Evolutionary conservation across 768 basidiomycete species (phyloP), one percentile per base, ranked within the genome.

Genomic region (Cystofilobasidium bisporidii): DNA sequence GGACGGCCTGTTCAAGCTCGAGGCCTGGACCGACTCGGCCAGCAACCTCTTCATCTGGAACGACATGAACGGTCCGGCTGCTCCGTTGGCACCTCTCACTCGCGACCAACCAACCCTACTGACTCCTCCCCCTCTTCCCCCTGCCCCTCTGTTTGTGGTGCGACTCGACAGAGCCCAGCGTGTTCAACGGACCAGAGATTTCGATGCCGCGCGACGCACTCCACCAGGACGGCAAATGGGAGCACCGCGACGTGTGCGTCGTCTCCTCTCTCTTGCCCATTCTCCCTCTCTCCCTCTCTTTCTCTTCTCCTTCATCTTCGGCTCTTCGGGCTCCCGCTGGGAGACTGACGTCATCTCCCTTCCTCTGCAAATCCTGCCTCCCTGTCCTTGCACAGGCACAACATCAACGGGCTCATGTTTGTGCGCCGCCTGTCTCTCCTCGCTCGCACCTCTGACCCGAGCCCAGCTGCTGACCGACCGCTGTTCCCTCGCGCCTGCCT

Each of bases 151-250:
- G 17, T 24, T 47, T 9, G 40, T 41, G n/a, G n/a, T n/a, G n/a
- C n/a, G n/a, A 41, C 40, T 9, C 40, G 10, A 41, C 33, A n/a
- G 64, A 89, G 90, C 96, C 96, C 1, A 87, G 93, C 15, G 86
- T 99, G n/a, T 99, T 99, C 81, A 94, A 97, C 72, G 96, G 94
- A 0, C 96, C 96, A 8, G 96, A 99, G 76, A 97, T 99, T 73
- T 85, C 85, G 40, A 84, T 87, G 82, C 84, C 83, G 3, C 83
- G 83, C 71, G 87, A 88, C 68, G 83, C 82, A 57, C 81, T 96
- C 50, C 93, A 98, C 74, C 80, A 91, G 72, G 90, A 88, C 36
- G 91, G 91, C 30, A 69, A 69, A 32, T 99, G 96, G 96, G 96
- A 99, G 75, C 92, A 99, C 74, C 86, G 96, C 58, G 96, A 98